phyloP scores from a whole-genome alignment of 768 basidiomycete species.

The Mycena metata region DNA sequence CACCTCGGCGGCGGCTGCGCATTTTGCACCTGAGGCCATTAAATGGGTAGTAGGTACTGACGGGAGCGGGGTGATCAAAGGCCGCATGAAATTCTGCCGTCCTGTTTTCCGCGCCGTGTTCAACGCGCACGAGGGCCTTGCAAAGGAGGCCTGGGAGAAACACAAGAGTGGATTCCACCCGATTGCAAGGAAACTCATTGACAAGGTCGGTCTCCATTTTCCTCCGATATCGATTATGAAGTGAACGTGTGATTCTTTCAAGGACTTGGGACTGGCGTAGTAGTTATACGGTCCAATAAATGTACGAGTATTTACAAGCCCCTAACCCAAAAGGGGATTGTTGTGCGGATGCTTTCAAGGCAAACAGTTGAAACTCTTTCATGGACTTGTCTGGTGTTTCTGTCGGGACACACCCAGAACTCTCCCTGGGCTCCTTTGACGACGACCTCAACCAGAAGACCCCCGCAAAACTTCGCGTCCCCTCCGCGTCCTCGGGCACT shows the following conservation, averaged over 20 bases:
- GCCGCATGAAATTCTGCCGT: constrained; percentile 89
- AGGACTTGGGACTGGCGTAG: constrained; percentile 30
- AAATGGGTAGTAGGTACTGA: constrained; percentile 80
- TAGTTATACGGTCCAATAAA: background rate
- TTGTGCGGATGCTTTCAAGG: background rate
- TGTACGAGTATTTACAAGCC: too few species aligned
- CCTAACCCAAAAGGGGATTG: background rate
- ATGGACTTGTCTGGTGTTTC: constrained; percentile 23
- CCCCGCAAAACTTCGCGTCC: constrained; percentile 38
- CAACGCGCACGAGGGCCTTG: constrained; percentile 67
- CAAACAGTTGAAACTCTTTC: constrained; percentile 9
- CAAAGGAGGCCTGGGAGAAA: constrained; percentile 62
- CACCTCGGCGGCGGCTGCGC: constrained; percentile 58
- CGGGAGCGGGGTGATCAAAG: constrained; percentile 73
- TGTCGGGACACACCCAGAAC: constrained; percentile 32
- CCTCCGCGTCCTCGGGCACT: constrained; percentile 36
- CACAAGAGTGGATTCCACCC: constrained; percentile 77
- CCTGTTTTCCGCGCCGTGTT: constrained; percentile 70
- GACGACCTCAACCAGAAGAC: constrained; percentile 32
- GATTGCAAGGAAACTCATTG: constrained; percentile 80
- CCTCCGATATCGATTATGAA: background rate
- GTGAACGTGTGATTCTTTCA: background rate
- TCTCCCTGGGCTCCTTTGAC: constrained; percentile 39
- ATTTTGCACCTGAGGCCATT: constrained; percentile 66
- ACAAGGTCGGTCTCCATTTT: constrained; percentile 65